These are phyloP conservation scores for Fusarium sp. DNA, from an alignment of 2,329 filamentous ascomycete genomes.

Conservation along the genomic window DNA sequence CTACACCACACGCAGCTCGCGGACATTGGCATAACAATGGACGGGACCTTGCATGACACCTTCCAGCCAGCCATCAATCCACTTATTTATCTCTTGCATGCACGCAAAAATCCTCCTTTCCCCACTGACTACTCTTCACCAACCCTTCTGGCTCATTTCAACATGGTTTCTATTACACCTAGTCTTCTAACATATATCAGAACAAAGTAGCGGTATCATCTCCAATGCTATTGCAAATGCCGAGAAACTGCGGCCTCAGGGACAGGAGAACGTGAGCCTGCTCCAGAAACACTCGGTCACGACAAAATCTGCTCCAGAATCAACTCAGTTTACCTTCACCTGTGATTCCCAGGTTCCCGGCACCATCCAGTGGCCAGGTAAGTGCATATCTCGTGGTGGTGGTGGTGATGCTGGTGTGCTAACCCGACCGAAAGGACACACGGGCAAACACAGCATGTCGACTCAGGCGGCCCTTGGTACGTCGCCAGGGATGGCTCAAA, in stretches of 20 bases:
- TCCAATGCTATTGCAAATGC: conserved; percentile 92
- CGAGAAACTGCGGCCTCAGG: conserved; percentile 71
- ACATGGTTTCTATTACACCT: background rate
- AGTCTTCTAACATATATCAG: conserved; percentile 31
- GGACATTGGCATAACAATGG: conserved; percentile 10
- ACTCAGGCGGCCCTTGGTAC: conserved; percentile 27
- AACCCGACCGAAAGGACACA: conserved; percentile 36
- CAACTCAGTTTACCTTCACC: conserved; percentile 95
- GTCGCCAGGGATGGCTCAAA: conserved; percentile 23
- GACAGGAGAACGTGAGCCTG: conserved; percentile 81
- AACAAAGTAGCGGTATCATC: conserved; percentile 75
- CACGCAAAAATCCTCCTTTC: background rate
- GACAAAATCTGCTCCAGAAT: conserved; percentile 70
- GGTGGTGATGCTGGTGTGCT: background rate
- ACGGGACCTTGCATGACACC: conserved; percentile 7
- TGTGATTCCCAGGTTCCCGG: conserved; percentile 90
- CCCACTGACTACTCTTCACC: background rate
- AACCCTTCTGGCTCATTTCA: background rate
- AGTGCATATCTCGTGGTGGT: conserved; percentile 19
- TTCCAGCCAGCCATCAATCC: conserved; percentile 1
- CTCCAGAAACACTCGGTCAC: conserved; percentile 72
- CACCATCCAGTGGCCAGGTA: conserved; percentile 77
- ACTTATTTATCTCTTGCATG: background rate
- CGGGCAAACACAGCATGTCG: conserved; percentile 36
- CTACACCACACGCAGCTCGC: background rate